Evolutionary conservation across 2,329 filamentous ascomycete genomes (phyloP).

Genomic region (Colletotrichum paranaense): DNA sequence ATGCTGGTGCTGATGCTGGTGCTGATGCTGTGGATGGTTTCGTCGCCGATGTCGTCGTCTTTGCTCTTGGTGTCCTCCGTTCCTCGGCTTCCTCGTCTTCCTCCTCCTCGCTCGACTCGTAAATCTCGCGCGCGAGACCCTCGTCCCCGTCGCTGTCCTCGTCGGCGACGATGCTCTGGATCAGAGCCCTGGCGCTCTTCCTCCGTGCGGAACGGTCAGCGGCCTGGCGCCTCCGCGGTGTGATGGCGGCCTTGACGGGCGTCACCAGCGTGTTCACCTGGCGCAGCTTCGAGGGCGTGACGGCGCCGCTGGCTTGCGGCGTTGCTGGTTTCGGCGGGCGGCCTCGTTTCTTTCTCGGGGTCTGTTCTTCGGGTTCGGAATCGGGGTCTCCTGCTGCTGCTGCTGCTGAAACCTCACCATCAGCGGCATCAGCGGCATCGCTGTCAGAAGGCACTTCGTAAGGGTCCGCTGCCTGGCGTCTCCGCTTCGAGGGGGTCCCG

Average conservation of each 20-base stretch:
- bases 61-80: constrained; percentile 39
- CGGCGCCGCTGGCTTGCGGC: constrained; percentile 42
- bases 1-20: not conserved
- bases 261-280: constrained; percentile 49
- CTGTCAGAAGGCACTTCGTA: constrained; percentile 19
- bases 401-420: not conserved
- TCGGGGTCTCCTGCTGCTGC: constrained; percentile 5
- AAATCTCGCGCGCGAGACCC: constrained; percentile 76
- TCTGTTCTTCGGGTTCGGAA: constrained; percentile 43
- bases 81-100: constrained; percentile 42
- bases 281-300: constrained; percentile 51
- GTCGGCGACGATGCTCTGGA: constrained; percentile 76
- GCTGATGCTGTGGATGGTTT: not conserved
- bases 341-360: constrained; percentile 48
- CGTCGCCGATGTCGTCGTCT: no score
- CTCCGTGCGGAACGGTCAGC: constrained; percentile 87
- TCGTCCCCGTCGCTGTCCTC: constrained; percentile 78
- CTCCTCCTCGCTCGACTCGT: constrained; percentile 64
- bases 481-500: constrained; percentile 47
- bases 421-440: constrained; percentile 13
- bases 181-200: constrained; percentile 83
- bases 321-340: constrained; percentile 46
- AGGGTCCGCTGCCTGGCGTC: constrained; percentile 44
- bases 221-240: constrained; percentile 74
- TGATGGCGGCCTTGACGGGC: constrained; percentile 54